These are phyloP conservation scores for Dothiorella sarmentorum DNA, from an alignment of 2,329 filamentous ascomycete species.

Conservation along the genomic window DNA sequence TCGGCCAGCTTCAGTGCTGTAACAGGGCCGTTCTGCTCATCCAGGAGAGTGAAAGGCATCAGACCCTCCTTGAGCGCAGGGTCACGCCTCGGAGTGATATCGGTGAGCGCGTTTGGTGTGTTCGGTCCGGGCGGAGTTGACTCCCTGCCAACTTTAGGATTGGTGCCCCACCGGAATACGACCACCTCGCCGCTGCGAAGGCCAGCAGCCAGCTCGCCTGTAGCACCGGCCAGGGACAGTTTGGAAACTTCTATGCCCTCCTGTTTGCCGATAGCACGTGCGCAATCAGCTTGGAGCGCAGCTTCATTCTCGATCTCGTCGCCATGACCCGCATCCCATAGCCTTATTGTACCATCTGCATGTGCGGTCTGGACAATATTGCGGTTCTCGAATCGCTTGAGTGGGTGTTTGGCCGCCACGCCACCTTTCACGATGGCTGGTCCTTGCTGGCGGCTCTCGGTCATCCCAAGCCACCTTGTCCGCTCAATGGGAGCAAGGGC, in stretches of 20 bases:
- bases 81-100: constrained; percentile 71
- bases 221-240: constrained; percentile 76
- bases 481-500: constrained; percentile 72
- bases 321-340: constrained; percentile 89
- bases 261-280: constrained; percentile 74
- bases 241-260: constrained; percentile 72
- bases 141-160: constrained; percentile 67
- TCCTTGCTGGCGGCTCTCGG: constrained; percentile 76
- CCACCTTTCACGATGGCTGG: constrained; percentile 78
- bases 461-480: constrained; percentile 82
- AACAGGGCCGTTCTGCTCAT: constrained; percentile 78
- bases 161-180: constrained; percentile 83
- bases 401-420: constrained; percentile 63
- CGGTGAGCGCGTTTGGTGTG: constrained; percentile 56
- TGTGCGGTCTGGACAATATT: constrained; percentile 85
- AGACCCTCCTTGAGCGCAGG: constrained; percentile 72
- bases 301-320: constrained; percentile 88
- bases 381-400: constrained; percentile 75
- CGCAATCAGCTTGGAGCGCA: constrained; percentile 81
- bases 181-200: constrained; percentile 79
- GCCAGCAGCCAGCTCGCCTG: constrained; percentile 81
- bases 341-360: constrained; percentile 82
- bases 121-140: constrained; percentile 50
- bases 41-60: constrained; percentile 74
- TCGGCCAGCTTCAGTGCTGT: constrained; percentile 81